phyloP scores from a whole-genome alignment of 345 rosid species.

The Salix viminalis region DNA sequence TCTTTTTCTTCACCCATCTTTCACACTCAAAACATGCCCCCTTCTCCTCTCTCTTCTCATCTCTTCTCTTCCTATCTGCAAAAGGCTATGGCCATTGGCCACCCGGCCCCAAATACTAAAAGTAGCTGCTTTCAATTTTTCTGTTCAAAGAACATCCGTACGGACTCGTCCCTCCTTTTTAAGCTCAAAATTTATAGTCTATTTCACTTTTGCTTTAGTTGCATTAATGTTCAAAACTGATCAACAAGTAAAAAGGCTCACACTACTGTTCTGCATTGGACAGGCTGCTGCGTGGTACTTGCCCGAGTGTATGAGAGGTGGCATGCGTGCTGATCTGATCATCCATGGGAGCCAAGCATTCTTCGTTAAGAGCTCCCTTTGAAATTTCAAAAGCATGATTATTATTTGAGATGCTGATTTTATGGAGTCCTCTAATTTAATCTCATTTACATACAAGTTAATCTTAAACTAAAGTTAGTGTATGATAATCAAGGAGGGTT shows the following conservation, averaged over 20 bases:
- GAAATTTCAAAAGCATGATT: no score
- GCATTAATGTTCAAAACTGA: not conserved
- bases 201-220: not conserved
- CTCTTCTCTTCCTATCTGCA: not conserved
- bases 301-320: conserved; percentile 12
- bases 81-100: not conserved
- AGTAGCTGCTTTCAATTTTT: conserved; percentile 6
- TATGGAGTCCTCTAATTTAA: no score
- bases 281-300: conserved; percentile 17
- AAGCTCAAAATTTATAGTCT: not conserved
- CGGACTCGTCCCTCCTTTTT: conserved; percentile 9
- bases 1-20: conserved; percentile 17
- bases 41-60: not conserved
- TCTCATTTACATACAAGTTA: not conserved
- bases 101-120: not conserved
- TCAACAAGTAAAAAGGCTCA: not conserved
- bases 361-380: not conserved
- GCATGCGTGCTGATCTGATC: conserved; percentile 27
- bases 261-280: not conserved
- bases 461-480: no score
- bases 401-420: no score
- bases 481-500: no score
- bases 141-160: conserved; percentile 3
- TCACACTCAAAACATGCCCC: conserved; percentile 2
- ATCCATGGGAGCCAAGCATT: conserved; percentile 16